These are phyloP conservation scores for Ogataea parapolymorpha DNA, from an alignment of 805 yeast species.

Conservation along the genomic window DNA sequence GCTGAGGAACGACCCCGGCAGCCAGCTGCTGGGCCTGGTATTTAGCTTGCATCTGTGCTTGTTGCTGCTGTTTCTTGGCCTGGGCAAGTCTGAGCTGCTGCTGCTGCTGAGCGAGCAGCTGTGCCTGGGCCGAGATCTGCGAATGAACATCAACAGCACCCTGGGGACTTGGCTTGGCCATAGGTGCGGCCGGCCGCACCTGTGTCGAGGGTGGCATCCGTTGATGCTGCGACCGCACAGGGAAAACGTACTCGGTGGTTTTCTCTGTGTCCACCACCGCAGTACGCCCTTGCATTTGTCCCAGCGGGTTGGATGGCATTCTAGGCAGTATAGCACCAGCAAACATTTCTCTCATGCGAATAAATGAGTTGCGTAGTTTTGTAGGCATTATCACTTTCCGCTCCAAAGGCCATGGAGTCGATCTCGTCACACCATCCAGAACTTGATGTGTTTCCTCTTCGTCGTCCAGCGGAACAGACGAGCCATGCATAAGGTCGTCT, in stretches of 20 bases:
- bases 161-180: conserved; percentile 6
- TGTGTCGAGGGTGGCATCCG: conserved; percentile 11
- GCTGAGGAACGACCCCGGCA: conserved; percentile 11
- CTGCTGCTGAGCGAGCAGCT: conserved; percentile 19
- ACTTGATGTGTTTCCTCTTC: conserved; percentile 94
- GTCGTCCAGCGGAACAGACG: conserved; percentile 58
- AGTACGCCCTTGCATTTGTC: conserved; percentile 78
- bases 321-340: conserved; percentile 78
- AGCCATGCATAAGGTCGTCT: conserved; percentile 55
- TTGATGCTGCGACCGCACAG: conserved; percentile 48
- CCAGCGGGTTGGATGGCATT: conserved; percentile 55
- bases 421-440: conserved; percentile 79
- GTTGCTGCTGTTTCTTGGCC: conserved; percentile 17
- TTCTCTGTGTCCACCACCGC: conserved; percentile 71
- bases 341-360: conserved; percentile 91
- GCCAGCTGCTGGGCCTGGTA: conserved; percentile 16
- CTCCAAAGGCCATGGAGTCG: conserved; percentile 82
- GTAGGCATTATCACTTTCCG: conserved; percentile 68
- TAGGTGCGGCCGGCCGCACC: conserved; percentile 7
- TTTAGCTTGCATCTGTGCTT: conserved; percentile 19
- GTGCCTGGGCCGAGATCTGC: conserved; percentile 16
- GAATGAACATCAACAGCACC: conserved; percentile 13
- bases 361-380: conserved; percentile 63
- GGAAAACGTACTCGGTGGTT: conserved; percentile 59
- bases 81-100: conserved; percentile 21